Evolutionary conservation across 106 monocot genomes (phyloP).

Genomic region (Phalaenopsis aphrodite): DNA sequence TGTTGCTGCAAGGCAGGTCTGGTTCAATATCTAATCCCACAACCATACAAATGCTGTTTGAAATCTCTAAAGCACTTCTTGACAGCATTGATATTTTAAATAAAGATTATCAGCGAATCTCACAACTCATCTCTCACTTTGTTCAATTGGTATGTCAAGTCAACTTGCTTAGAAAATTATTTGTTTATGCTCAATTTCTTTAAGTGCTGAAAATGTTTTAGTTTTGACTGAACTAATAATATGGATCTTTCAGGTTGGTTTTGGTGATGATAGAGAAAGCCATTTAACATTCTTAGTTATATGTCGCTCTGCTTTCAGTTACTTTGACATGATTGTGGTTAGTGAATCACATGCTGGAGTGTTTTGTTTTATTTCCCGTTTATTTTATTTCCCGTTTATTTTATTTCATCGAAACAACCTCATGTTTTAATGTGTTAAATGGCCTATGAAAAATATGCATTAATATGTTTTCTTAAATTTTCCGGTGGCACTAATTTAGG

Average conservation of each 20-base stretch:
- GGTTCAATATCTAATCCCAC: constrained; percentile 14
- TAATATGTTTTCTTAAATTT: neutral
- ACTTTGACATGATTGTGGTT: constrained; percentile 22
- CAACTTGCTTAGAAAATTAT: neutral
- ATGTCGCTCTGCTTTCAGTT: constrained; percentile 33
- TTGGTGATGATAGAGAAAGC: constrained; percentile 22
- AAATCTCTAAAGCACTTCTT: constrained; percentile 23
- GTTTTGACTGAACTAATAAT: neutral
- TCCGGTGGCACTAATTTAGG: neutral
- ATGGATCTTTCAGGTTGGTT: constrained; percentile 21
- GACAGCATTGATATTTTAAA: constrained; percentile 19
- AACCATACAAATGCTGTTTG: constrained; percentile 22
- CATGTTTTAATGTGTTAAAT: neutral
- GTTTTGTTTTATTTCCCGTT: neutral
- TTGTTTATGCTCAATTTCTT: neutral
- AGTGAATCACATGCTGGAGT: neutral
- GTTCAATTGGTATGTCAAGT: constrained; percentile 20
- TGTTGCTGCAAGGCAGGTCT: constrained; percentile 13
- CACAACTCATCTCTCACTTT: constrained; percentile 18
- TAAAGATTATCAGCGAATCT: constrained; percentile 14
- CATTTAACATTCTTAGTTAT: constrained; percentile 28
- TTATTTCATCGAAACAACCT: neutral
- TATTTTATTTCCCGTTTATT: neutral
- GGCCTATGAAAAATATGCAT: neutral
- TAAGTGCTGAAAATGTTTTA: neutral